Conservation (phyloP, 495 filamentous ascomycete species). For the Penicillium chermesinum region DNA sequence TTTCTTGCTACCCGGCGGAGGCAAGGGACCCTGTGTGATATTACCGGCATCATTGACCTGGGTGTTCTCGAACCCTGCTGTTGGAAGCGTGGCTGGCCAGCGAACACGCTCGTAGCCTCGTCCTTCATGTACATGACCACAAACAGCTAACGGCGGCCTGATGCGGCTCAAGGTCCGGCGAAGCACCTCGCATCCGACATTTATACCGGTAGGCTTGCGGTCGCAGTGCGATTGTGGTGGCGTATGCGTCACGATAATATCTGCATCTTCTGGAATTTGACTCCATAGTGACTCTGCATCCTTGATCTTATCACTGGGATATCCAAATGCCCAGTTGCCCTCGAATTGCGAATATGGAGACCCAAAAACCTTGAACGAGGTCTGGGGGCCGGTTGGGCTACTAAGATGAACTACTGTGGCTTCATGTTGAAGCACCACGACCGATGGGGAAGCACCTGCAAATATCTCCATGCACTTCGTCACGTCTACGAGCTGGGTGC, state of each 20-base stretch:
- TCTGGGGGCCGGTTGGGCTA: conserved; percentile 54
- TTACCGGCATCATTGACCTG: conserved; percentile 1
- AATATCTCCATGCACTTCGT: conserved; percentile 54
- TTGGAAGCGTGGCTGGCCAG: conserved; percentile 22
- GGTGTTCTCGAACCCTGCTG: neutral
- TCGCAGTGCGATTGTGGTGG: conserved; percentile 46
- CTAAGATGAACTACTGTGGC: conserved; percentile 52
- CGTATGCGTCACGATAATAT: conserved; percentile 47
- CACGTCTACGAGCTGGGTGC: conserved; percentile 51
- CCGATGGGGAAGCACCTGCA: conserved; percentile 42
- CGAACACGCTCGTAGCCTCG: conserved; percentile 42
- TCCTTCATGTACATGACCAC: conserved; percentile 48
- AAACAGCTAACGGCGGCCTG: conserved; percentile 41
- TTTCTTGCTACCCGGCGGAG: conserved; percentile 47
- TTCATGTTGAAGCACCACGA: conserved; percentile 63
- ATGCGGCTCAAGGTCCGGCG: conserved; percentile 33
- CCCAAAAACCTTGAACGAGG: conserved; percentile 68
- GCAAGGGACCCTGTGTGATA: conserved; percentile 18
- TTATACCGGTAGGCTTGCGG: conserved; percentile 19
- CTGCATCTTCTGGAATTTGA: conserved; percentile 39
- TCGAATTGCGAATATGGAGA: conserved; percentile 63
- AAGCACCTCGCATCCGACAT: conserved; percentile 40
- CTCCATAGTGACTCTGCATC: conserved; percentile 48
- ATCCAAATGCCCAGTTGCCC: conserved; percentile 71
- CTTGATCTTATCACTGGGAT: conserved; percentile 32